Conservation (phyloP, 306 rosid species). For the Corylus avellana region DNA sequence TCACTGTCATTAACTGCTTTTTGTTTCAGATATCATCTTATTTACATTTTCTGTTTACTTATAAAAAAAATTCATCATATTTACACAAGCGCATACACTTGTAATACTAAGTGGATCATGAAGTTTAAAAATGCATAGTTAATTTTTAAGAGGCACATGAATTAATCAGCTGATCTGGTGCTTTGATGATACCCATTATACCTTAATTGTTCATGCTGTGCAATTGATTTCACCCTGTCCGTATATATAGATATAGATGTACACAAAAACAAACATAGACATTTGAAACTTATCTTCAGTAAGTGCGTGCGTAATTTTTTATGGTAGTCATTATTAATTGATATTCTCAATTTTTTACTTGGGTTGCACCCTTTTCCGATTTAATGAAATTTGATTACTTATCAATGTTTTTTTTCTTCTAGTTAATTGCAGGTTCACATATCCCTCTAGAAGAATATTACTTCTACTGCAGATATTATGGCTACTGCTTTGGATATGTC, state of each 20-base stretch:
- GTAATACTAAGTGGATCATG: neutral
- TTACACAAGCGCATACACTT: neutral
- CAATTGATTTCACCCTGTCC: neutral
- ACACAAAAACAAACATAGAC: neutral
- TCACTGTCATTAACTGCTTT: neutral
- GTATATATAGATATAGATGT: too few species aligned
- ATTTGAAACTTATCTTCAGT: neutral
- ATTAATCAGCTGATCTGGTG: too few species aligned
- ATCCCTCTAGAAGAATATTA: conserved; percentile 21
- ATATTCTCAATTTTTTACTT: neutral
- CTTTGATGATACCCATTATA: neutral
- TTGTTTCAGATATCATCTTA: neutral
- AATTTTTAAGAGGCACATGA: neutral
- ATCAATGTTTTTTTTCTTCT: neutral
- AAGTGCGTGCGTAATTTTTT: neutral
- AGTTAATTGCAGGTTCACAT: conserved; percentile 26
- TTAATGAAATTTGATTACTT: too few species aligned
- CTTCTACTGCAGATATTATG: conserved; percentile 37
- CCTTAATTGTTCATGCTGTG: neutral
- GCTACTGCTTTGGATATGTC: conserved; percentile 88
- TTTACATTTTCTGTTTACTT: neutral
- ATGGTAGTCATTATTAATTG: neutral
- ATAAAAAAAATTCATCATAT: neutral
- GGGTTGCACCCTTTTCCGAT: too few species aligned
- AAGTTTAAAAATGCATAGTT: neutral